Evolutionary conservation across 176 grass and related monocot species (phyloP).

Genomic region (Carex scoparia): DNA sequence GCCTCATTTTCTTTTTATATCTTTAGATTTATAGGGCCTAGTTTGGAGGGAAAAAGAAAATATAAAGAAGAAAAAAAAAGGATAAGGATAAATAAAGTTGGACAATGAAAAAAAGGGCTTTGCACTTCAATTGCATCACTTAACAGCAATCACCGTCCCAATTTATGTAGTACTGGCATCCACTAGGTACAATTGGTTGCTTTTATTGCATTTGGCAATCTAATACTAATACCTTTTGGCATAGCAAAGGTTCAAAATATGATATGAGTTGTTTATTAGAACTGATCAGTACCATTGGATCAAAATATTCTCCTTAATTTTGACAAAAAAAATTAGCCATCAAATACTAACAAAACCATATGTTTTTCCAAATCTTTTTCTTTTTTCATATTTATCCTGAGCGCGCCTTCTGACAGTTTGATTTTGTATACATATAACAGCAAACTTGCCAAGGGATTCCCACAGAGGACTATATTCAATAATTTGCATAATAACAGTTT

Average conservation of each 20-base stretch:
- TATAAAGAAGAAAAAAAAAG: background rate
- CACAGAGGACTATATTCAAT: conserved; percentile 86
- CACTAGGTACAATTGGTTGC: background rate
- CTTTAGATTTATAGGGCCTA: background rate
- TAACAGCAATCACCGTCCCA: background rate
- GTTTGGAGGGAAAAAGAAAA: background rate
- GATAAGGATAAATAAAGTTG: background rate
- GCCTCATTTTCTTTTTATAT: background rate
- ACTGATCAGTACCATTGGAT: background rate
- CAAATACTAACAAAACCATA: background rate
- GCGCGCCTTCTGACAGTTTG: background rate
- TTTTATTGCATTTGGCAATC: background rate
- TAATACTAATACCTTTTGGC: background rate
- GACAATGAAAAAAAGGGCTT: background rate
- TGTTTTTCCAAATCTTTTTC: background rate
- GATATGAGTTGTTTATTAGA: background rate
- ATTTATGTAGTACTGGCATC: background rate
- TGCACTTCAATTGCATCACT: background rate
- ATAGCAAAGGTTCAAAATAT: background rate
- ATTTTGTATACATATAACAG: conserved; percentile 28
- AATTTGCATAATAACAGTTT: conserved; percentile 55
- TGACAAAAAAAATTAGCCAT: conserved; percentile 17
- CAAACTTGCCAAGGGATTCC: conserved; percentile 48
- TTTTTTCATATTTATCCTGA: background rate
- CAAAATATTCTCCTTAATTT: background rate